phyloP scores from a whole-genome alignment of 768 basidiomycete genomes.

The Xerocomellus amylosporus region DNA sequence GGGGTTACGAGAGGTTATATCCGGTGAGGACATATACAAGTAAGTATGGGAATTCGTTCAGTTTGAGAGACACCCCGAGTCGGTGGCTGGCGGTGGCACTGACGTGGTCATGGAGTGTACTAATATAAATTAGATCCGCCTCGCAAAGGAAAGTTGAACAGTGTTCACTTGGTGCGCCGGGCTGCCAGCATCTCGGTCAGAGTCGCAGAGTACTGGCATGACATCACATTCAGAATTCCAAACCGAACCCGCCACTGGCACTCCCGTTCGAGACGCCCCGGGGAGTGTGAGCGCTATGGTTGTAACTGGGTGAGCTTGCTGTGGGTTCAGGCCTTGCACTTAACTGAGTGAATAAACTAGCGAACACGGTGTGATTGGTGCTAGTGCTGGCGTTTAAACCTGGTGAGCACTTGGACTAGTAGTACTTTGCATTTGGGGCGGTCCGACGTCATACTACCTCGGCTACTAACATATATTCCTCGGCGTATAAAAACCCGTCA shows the following conservation, averaged over 20 bases:
- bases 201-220: background rate
- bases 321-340: background rate
- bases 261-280: background rate
- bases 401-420: background rate
- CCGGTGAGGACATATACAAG: background rate
- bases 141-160: background rate
- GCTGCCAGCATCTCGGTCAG: background rate
- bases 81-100: background rate
- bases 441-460: slow-evolving; percentile 12
- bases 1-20: background rate
- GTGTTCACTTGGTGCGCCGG: background rate
- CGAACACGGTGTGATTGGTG: background rate
- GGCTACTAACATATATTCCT: slow-evolving; percentile 3
- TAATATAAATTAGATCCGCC: background rate
- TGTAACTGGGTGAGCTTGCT: background rate
- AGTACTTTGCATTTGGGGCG: slow-evolving; percentile 6
- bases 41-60: background rate
- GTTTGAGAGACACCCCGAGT: background rate
- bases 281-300: background rate
- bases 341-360: background rate
- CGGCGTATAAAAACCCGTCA: slow-evolving; percentile 12
- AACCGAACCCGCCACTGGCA: background rate
- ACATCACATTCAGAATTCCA: slow-evolving; percentile 6
- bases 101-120: background rate
- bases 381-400: background rate